A percentile compares a stretch with the other conserved stretches of the same genome.
Evolutionary conservation across 306 rosid genomes (phyloP).

Genomic region (Acacia crassicarpa): DNA sequence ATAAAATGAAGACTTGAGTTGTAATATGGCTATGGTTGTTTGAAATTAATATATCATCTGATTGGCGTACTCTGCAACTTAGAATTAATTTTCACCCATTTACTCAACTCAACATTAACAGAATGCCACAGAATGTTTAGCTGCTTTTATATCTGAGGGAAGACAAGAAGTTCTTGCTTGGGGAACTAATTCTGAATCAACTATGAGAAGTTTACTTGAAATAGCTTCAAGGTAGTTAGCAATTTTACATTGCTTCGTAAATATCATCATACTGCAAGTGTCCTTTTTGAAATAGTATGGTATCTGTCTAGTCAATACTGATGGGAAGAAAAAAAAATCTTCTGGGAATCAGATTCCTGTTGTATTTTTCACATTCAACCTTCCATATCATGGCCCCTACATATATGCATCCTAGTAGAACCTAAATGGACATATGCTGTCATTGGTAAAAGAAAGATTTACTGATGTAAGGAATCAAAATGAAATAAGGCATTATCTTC

Average conservation of each 20-base stretch:
- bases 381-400: neutral
- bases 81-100: constrained; percentile 30
- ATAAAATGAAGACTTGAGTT: constrained; percentile 7
- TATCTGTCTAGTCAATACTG: constrained; percentile 11
- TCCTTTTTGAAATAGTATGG: constrained; percentile 9
- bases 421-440: neutral
- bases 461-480: constrained; percentile 4
- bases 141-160: constrained; percentile 76
- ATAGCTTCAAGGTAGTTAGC: constrained; percentile 75
- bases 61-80: neutral
- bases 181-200: constrained; percentile 76
- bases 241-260: constrained; percentile 5
- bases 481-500: constrained; percentile 16
- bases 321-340: neutral
- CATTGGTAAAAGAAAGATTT: neutral
- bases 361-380: constrained; percentile 19
- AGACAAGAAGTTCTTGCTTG: constrained; percentile 75
- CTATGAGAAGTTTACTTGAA: constrained; percentile 78
- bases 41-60: neutral
- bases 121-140: constrained; percentile 95
- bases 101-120: constrained; percentile 37
- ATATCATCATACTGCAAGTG: constrained; percentile 2
- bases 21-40: constrained; percentile 5
- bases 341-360: neutral
- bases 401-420: neutral